Evolutionary conservation across 108 stramenopile genomes (phyloP).

Genomic region (Cylindrotheca closterium): DNA sequence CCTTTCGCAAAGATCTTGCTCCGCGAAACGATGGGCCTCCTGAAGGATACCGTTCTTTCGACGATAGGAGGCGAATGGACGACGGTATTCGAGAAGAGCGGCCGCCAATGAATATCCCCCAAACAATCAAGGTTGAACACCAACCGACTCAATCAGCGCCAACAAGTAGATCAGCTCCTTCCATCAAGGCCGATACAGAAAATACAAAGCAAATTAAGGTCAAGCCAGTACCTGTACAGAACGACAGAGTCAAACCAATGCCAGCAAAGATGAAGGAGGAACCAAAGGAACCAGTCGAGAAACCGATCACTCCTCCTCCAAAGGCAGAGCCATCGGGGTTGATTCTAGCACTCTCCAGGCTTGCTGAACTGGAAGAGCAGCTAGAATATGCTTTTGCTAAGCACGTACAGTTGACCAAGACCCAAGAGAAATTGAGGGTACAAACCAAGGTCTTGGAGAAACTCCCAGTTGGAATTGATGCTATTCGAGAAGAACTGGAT

Average conservation of each 20-base stretch:
- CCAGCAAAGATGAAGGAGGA: slow-evolving; percentile 1
- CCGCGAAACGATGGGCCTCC: not conserved
- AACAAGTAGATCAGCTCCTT: too few species aligned
- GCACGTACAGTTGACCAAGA: slow-evolving; percentile 37
- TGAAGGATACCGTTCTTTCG: not conserved
- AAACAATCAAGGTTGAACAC: too few species aligned
- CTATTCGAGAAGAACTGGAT: slow-evolving; percentile 48
- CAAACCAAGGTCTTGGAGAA: slow-evolving; percentile 36
- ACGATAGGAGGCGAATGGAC: not conserved
- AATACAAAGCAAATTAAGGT: too few species aligned
- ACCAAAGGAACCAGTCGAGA: slow-evolving; percentile 1
- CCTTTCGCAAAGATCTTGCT: not conserved
- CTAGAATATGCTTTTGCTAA: slow-evolving; percentile 59
- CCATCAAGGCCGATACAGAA: too few species aligned
- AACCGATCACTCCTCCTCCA: slow-evolving; percentile 33
- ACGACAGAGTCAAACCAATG: too few species aligned
- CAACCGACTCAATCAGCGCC: too few species aligned
- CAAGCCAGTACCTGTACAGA: too few species aligned
- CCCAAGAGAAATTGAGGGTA: slow-evolving; percentile 27
- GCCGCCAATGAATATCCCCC: too few species aligned
- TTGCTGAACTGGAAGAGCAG: slow-evolving; percentile 49
- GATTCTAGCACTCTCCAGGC: slow-evolving; percentile 36
- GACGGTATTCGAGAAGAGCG: too few species aligned
- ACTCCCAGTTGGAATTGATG: slow-evolving; percentile 53
- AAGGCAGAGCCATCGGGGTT: slow-evolving; percentile 39